Evolutionary conservation across 2,329 filamentous ascomycete genomes (phyloP).

Genomic region (Aureobasidium namibiae): DNA sequence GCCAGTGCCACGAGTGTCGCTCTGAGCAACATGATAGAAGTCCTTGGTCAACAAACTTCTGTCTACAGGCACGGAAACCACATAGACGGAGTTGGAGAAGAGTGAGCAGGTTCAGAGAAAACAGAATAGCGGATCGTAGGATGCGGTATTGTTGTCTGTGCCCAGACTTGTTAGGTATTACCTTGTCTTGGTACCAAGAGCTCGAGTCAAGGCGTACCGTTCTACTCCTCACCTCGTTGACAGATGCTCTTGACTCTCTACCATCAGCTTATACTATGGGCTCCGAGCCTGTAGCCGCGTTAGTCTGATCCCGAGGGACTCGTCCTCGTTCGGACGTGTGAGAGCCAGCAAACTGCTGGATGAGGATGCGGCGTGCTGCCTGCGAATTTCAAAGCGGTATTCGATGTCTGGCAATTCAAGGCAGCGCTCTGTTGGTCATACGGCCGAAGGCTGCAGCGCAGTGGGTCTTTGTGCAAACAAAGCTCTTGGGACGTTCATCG

Average conservation of each 20-base stretch:
- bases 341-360: not conserved
- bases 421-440: not conserved
- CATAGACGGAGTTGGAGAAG: not conserved
- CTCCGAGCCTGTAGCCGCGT: not conserved
- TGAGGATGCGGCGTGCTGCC: not conserved
- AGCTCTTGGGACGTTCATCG: not conserved
- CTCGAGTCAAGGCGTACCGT: not conserved
- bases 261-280: not conserved
- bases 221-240: not conserved
- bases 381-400: not conserved
- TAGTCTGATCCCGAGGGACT: no score
- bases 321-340: no score
- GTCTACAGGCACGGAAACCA: not conserved
- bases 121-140: not conserved
- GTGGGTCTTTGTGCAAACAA: not conserved
- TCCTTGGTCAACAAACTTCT: not conserved
- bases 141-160: not conserved
- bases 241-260: not conserved
- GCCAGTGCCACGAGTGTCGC: not conserved
- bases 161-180: not conserved
- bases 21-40: not conserved
- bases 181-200: not conserved
- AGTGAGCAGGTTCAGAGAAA: not conserved
- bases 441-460: not conserved
- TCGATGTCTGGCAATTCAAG: not conserved